Evolutionary conservation across 192 early-diverging fungal genomes (phyloP), one percentile per base, ranked within the genome.

Genomic region (Coemansia sp.): DNA sequence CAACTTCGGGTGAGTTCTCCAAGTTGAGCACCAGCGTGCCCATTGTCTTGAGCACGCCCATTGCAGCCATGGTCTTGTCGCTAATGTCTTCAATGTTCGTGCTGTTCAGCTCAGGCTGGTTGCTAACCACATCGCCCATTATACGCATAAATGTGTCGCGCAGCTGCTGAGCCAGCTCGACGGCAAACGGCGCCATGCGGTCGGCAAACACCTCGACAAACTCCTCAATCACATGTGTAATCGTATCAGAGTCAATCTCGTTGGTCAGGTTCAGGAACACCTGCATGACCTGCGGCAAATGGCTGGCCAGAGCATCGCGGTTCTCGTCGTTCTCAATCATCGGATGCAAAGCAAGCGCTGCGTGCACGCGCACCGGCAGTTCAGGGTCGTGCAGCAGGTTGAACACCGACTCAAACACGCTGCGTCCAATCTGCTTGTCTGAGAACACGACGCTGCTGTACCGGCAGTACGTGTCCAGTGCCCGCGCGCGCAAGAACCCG

Each of bases 151-250:
- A 96, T 5, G 93, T 91, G 55, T 94, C 92, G 43, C 87, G 76
- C 74, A 99, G 81, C 72, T 95, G 92, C 47, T 87, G 85, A 58
- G 87, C 89, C 14, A 99, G 87, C 74, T 97, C 87, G 25, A 92
- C 86, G 3, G 97, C 93, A 75, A 95, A 99, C 4, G 97, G 97
- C 12, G 87, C 86, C 71, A 99, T 83, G 67, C 94, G 88, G 38
- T 93, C 88, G 26, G 94, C 85, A 84, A 93, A 99, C 23, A 90
- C 87, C 65, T 91, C 91, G 5, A 98, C 94, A 75, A 99, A 88
- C 61, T 88, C 86, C 58, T 97, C 94, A 85, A 98, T 93, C 35
- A 94, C 90, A 25, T 77, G 78, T 0, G 94, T 85, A 6, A 99
- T 82, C 6, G 89, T 92, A 68, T 97, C 95, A 68, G 94, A 86